These are phyloP conservation scores for Amanita inopinata DNA, from an alignment of 768 basidiomycete species.

Conservation along the genomic window DNA sequence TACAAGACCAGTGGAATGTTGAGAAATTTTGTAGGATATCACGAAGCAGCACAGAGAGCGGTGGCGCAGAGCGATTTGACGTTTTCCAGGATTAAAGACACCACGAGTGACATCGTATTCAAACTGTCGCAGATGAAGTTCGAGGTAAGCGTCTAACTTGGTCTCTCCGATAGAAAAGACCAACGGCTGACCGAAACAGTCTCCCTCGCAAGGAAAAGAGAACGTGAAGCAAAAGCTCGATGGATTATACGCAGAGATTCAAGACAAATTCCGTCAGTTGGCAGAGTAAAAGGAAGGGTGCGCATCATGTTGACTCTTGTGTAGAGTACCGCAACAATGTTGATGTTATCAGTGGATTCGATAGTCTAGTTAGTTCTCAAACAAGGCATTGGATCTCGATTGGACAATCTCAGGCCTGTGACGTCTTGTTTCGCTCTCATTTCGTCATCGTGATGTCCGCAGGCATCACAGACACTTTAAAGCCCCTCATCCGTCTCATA, in stretches of 20 bases:
- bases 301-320: background rate
- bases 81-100: slow-evolving; percentile 81
- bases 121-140: slow-evolving; percentile 99
- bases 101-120: slow-evolving; percentile 82
- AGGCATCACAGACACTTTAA: background rate
- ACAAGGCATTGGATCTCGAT: slow-evolving; percentile 5
- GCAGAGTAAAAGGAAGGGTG: slow-evolving; percentile 58
- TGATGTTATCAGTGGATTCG: no score
- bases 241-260: slow-evolving; percentile 73
- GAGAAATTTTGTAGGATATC: slow-evolving; percentile 88
- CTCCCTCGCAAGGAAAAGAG: slow-evolving; percentile 86
- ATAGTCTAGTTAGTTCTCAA: no score
- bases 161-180: background rate
- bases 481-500: background rate
- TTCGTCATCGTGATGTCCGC: slow-evolving; percentile 7
- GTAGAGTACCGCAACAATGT: no score
- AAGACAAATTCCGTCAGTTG: slow-evolving; percentile 85
- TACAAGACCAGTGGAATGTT: slow-evolving; percentile 98
- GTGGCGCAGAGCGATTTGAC: slow-evolving; percentile 78
- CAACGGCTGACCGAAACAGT: slow-evolving; percentile 32
- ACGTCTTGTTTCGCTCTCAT: no score
- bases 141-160: slow-evolving; percentile 48
- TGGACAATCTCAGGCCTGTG: no score
- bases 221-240: slow-evolving; percentile 76
- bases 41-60: slow-evolving; percentile 81